Base-by-base conservation (phyloP, 139 green algal species). In the Chlorella sp. region DNA sequence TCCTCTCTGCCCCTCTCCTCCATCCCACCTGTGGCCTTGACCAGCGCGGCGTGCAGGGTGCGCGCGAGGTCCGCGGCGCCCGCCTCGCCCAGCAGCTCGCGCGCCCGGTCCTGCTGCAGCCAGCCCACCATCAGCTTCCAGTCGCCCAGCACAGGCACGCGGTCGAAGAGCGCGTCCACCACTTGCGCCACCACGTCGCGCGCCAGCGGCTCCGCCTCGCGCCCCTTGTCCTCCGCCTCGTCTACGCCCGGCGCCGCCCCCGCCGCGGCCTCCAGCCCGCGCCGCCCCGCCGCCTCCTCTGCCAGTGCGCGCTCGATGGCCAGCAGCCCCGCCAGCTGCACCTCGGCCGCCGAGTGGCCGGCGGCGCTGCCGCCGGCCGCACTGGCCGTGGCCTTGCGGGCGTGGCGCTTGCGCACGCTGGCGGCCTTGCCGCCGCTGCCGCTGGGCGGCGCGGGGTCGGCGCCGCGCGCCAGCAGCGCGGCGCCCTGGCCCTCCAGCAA, bases 401-500 rank as follows among this genome's bases (percentile, higher is more conserved):
- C 67, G 1, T n/a, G 11, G 2, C 27, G 8, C 43, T 31, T n/a
- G 43, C 50, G 53, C 53, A 50, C 14, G 43, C 60, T 31, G 60
- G 38, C 48, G 1, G 6, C 17, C n/a, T 62, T 33, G 51, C 50
- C 19, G 61, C 61, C 33, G 69, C 69, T 40, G 40, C 43, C 31
- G 51, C 46, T 36, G n/a, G 17, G 15, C 3, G 31, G 45, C n/a
- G 33, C 21, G 40, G n/a, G 27, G 38, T n/a, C 17, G 1, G 27
- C 21, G 35, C 19, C 6, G 29, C 56, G 74, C 0, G 64, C 69
- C 8, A 83, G 41, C 31, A 74, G 55, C 59, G 35, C 40, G 31
- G 68, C 48, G 9, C 78, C 90, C 35, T 84, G 71, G 31, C 89
- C 76, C 55, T 84, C 59, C 51, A 96, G 84, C 75, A 93, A 68